Base-by-base conservation (phyloP, 225 moss, liverwort and hornwort species). In the Pseudisothecium myosuroides region DNA sequence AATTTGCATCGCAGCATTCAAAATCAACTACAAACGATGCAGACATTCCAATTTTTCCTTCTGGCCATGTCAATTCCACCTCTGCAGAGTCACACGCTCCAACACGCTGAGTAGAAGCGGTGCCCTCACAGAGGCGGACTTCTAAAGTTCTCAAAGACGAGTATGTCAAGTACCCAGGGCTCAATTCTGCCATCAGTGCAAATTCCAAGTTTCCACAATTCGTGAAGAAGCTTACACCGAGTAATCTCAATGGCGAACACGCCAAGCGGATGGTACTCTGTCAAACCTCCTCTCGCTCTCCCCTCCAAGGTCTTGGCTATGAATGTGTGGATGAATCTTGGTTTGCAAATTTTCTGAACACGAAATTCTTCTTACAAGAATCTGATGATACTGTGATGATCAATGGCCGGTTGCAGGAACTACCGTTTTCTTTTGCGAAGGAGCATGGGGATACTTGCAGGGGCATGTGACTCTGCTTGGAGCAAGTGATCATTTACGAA, bases 331-430 rank as follows among this genome's bases (percentile, higher is more conserved):
- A 17, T 66, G 86, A 49, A 37, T 67, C 43, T 87, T 23, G 41
- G 60, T 31, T 39, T 55, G 54, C 34, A n/a, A 63, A 54, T 39
- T n/a, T n/a, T 23, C 17, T 34, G 39, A 52, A 23, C 52, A 31
- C 39, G 32, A 21, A 47, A 59, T 14, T 63, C 69, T 81, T 8
- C 10, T n/a, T 24, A 36, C 31, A 45, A 56, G 50, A 69, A 58
- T 52, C 8, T 61, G 54, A n/a, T n/a, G 15, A 7, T 34, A n/a
- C 56, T 76, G 2, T 21, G 29, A 60, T 37, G 12, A 43, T 72
- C 59, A 39, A 72, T 88, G 85, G n/a, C n/a, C n/a, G n/a, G 65
- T 77, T 55, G 63, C 90, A 90, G 92, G 92, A 92, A 15, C 54
- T 90, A 28, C 92, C 92, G 20, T 45, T 36, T 82, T 24, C 43